Evolutionary conservation across 345 rosid genomes (phyloP).

Genomic region (Acer saccharum): DNA sequence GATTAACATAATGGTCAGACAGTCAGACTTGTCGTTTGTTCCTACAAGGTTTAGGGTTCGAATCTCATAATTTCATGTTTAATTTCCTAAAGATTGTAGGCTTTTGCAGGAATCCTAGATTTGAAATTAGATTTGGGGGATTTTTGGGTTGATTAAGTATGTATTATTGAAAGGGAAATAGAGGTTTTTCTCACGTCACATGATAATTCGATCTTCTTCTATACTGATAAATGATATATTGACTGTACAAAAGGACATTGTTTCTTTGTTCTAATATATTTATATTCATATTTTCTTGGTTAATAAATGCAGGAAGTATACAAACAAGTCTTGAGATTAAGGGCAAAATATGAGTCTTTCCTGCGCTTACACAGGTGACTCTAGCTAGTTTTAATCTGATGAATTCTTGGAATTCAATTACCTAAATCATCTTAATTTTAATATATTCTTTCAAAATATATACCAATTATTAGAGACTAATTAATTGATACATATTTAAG

Average conservation of each 20-base stretch:
- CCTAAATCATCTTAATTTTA: too few species aligned
- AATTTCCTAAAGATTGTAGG: too few species aligned
- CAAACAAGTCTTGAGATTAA: constrained; percentile 35
- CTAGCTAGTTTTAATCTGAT: not conserved
- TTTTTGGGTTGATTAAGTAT: too few species aligned
- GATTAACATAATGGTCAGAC: too few species aligned
- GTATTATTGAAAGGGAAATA: too few species aligned
- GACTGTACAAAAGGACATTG: not conserved
- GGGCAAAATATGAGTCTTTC: constrained; percentile 38
- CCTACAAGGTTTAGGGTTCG: too few species aligned
- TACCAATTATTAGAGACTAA: not conserved
- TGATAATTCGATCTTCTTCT: too few species aligned
- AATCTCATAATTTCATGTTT: too few species aligned
- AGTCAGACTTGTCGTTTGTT: too few species aligned
- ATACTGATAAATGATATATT: not conserved
- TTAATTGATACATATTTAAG: constrained; percentile 10
- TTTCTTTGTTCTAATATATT: not conserved
- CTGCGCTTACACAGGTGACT: constrained; percentile 34
- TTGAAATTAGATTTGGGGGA: too few species aligned
- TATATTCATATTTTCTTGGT: not conserved
- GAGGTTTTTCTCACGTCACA: too few species aligned
- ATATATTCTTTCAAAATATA: not conserved
- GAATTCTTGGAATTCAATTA: not conserved
- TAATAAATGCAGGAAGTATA: constrained; percentile 22
- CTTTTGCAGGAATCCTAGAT: too few species aligned